Conservation (phyloP, 2,329 filamentous ascomycete genomes). For the Leptographium flavum region DNA sequence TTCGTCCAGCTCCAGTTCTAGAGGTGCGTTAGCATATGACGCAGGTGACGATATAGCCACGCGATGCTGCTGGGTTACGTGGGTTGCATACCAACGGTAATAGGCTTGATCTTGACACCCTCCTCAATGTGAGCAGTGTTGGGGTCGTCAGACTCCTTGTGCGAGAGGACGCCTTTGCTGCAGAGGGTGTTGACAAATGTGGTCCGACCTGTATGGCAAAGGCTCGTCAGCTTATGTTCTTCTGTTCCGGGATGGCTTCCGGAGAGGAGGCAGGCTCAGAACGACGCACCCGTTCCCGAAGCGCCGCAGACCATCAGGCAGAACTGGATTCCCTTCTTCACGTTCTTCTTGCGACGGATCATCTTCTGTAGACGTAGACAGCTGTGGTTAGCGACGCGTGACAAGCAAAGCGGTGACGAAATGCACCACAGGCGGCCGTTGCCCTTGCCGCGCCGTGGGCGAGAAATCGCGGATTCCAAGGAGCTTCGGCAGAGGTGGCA, state of each 20-base stretch:
- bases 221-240: not conserved
- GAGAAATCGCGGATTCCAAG: not conserved
- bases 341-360: conserved; percentile 99
- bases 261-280: not conserved
- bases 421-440: not conserved
- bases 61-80: not conserved
- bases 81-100: conserved; percentile 63
- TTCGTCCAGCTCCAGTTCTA: conserved; percentile 91
- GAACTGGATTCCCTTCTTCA: conserved; percentile 99
- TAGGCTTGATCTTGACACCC: conserved; percentile 94
- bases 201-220: conserved; percentile 56
- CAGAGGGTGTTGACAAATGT: conserved; percentile 99
- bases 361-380: conserved; percentile 50
- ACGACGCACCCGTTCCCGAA: conserved; percentile 75
- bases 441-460: not conserved
- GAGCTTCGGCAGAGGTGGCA: conserved; percentile 5
- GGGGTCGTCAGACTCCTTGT: conserved; percentile 89
- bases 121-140: conserved; percentile 83
- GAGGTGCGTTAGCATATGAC: not conserved
- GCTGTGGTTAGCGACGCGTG: conserved; percentile 13
- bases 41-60: too few species aligned
- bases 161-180: conserved; percentile 77
- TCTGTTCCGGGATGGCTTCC: too few species aligned
- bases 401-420: not conserved
- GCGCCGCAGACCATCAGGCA: conserved; percentile 99